Conservation (phyloP, 2,329 filamentous ascomycete genomes). For the Sporothrix globosa region DNA sequence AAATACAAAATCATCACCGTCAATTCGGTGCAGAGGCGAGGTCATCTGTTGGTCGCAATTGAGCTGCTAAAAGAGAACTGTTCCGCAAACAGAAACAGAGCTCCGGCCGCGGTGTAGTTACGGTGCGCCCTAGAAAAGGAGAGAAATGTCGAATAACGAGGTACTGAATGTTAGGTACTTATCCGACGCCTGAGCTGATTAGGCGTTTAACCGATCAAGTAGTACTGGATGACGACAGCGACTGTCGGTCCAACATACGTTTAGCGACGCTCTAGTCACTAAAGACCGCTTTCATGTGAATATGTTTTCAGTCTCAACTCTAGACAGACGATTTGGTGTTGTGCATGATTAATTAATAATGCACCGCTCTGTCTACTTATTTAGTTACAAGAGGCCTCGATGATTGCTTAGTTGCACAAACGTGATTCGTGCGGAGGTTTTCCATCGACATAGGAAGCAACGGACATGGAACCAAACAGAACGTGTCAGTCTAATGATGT, state of each 20-base stretch:
- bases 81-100: slow-evolving; percentile 11
- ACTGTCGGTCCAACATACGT: background rate
- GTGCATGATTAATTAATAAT: too few species aligned
- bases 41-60: background rate
- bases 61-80: slow-evolving; percentile 1
- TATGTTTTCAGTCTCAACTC: too few species aligned
- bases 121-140: background rate
- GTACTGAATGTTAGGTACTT: too few species aligned
- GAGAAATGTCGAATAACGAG: too few species aligned
- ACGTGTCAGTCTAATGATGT: background rate
- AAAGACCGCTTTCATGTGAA: too few species aligned
- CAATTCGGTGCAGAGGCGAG: background rate
- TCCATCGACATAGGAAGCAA: background rate
- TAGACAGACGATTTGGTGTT: too few species aligned
- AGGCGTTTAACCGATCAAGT: background rate
- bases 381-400: background rate
- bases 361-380: background rate
- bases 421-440: background rate
- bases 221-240: background rate
- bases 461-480: background rate
- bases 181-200: background rate
- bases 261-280: too few species aligned
- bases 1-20: too few species aligned
- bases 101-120: background rate
- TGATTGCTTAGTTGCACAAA: background rate